A percentile compares a stretch with the other conserved stretches of the same genome.
These are phyloP conservation scores for Echium plantagineum DNA, from an alignment of 257 asterid genomes.

Conservation along the genomic window DNA sequence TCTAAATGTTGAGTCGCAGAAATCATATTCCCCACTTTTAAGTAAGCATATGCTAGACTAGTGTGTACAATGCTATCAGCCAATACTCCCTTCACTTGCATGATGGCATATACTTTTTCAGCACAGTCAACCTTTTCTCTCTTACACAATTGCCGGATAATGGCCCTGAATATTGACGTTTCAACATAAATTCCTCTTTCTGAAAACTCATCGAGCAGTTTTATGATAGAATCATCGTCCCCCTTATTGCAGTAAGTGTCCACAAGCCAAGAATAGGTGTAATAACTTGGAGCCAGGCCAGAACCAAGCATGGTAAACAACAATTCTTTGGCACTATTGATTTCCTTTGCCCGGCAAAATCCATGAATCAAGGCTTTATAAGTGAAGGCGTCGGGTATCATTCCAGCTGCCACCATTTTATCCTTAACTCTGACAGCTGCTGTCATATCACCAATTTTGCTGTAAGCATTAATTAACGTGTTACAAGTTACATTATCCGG, in stretches of 20 bases:
- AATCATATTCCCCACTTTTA: constrained; percentile 35
- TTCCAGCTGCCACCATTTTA: constrained; percentile 70
- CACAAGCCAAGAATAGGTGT: constrained; percentile 61
- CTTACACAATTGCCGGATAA: constrained; percentile 60
- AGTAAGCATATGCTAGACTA: constrained; percentile 57
- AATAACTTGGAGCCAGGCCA: constrained; percentile 52
- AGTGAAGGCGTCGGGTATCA: constrained; percentile 63
- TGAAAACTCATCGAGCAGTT: constrained; percentile 49
- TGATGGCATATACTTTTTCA: constrained; percentile 31
- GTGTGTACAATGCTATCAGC: constrained; percentile 54
- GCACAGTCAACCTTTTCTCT: constrained; percentile 57
- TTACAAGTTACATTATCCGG: constrained; percentile 76
- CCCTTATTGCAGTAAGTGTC: constrained; percentile 38
- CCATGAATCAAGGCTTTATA: constrained; percentile 79
- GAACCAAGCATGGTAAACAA: constrained; percentile 47
- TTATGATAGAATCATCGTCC: constrained; percentile 41
- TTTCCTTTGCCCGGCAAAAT: constrained; percentile 47
- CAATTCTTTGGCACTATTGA: constrained; percentile 44
- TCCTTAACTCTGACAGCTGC: constrained; percentile 56
- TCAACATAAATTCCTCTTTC: constrained; percentile 51
- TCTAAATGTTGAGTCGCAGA: constrained; percentile 44
- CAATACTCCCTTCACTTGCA: constrained; percentile 52
- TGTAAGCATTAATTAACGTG: constrained; percentile 76
- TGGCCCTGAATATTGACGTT: constrained; percentile 54
- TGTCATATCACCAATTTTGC: constrained; percentile 73